Conservation (phyloP, 805 yeast genomes). For the Kuraishia piskuri region DNA sequence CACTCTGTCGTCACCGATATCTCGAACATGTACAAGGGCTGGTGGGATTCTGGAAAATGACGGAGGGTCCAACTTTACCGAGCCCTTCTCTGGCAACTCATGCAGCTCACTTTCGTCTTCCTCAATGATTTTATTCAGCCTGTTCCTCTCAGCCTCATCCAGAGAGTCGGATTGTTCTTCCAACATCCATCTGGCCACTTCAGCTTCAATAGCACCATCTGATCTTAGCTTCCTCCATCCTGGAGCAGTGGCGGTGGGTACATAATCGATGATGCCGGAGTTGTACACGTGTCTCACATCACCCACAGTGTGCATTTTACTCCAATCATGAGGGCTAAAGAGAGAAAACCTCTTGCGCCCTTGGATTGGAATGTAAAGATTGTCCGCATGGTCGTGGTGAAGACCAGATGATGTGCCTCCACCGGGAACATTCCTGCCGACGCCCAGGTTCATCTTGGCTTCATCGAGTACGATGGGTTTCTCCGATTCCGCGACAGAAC, state of each 20-base stretch:
- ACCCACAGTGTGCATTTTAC: constrained; percentile 56
- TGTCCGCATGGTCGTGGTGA: constrained; percentile 79
- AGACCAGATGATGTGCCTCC: constrained; percentile 62
- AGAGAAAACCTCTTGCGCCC: constrained; percentile 64
- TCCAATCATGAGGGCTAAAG: constrained; percentile 55
- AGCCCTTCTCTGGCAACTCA: not conserved
- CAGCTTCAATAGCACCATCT: constrained; percentile 51
- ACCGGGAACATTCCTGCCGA: constrained; percentile 51
- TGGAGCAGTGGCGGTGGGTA: constrained; percentile 43
- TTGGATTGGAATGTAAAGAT: constrained; percentile 50
- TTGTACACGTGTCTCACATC: constrained; percentile 38
- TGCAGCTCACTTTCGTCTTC: constrained; percentile 13
- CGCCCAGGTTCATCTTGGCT: constrained; percentile 21
- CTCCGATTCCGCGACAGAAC: constrained; percentile 7
- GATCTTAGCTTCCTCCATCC: constrained; percentile 53
- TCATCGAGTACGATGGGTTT: constrained; percentile 9
- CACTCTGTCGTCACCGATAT: constrained; percentile 25
- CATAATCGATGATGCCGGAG: constrained; percentile 65
- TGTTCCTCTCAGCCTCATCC: constrained; percentile 16
- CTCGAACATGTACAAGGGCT: constrained; percentile 49
- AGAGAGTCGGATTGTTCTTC: constrained; percentile 7
- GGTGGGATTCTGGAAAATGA: constrained; percentile 64
- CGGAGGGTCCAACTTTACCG: constrained; percentile 44
- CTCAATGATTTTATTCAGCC: constrained; percentile 17
- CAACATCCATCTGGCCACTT: constrained; percentile 35